These are phyloP conservation scores for Sugiyamaella qingdaonensis DNA, from an alignment of 805 yeast species.

Conservation along the genomic window DNA sequence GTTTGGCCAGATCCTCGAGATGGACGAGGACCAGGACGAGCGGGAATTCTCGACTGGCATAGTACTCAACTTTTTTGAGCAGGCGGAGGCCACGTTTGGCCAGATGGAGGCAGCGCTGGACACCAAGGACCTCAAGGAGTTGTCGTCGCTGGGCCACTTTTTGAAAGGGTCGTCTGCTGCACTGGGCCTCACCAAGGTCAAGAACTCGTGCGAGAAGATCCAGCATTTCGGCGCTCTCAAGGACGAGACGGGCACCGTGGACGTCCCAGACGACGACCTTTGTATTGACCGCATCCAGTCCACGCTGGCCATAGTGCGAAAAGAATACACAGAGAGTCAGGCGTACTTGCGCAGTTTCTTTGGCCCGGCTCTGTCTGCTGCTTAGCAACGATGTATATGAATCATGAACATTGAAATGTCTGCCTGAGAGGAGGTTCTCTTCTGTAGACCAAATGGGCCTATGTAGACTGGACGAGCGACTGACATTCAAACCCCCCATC, in stretches of 20 bases:
- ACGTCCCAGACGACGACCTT: conserved; percentile 28
- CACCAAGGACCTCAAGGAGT: conserved; percentile 43
- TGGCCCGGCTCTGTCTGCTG: conserved; percentile 10
- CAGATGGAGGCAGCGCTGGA: conserved; percentile 60
- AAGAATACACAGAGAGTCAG: conserved; percentile 34
- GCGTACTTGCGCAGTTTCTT: conserved; percentile 29
- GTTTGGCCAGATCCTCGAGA: conserved; percentile 78
- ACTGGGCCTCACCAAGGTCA: conserved; percentile 76
- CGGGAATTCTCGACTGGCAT: conserved; percentile 81
- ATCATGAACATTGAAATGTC: not conserved
- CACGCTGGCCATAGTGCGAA: conserved; percentile 29
- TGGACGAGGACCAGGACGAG: conserved; percentile 86
- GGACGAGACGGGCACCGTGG: conserved; percentile 33
- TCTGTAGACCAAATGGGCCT: too few relatives aligned
- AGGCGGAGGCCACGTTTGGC: conserved; percentile 73
- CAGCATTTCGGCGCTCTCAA: conserved; percentile 76
- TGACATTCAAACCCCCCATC: too few relatives aligned
- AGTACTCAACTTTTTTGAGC: conserved; percentile 82
- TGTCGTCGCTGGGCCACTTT: conserved; percentile 83
- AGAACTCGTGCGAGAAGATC: conserved; percentile 85
- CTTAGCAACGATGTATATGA: conserved; percentile 1
- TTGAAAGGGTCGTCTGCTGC: conserved; percentile 95
- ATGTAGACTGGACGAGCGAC: too few relatives aligned
- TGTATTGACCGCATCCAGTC: conserved; percentile 31
- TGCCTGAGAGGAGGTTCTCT: too few relatives aligned